Evolutionary conservation across 805 yeast species (phyloP).

Genomic region (Kluyveromyces wickerhamii): DNA sequence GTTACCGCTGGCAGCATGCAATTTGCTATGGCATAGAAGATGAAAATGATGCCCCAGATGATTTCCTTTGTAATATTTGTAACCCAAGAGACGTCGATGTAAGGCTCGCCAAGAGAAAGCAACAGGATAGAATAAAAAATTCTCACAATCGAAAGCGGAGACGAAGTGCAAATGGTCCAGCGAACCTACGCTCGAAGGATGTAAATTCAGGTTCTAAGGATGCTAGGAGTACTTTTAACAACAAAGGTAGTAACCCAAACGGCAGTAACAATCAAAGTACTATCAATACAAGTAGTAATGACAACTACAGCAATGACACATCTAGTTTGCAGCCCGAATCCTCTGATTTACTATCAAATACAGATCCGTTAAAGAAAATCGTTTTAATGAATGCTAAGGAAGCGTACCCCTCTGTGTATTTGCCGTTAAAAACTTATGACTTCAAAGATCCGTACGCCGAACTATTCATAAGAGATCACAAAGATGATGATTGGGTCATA

Average conservation of each 20-base stretch:
- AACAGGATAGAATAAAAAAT: conserved; percentile 23
- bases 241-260: too few relatives aligned
- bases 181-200: conserved; percentile 4
- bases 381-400: conserved; percentile 31
- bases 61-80: conserved; percentile 73
- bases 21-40: conserved; percentile 75
- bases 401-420: conserved; percentile 27
- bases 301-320: not conserved
- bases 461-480: conserved; percentile 46
- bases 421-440: conserved; percentile 30
- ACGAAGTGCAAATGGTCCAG: conserved; percentile 6
- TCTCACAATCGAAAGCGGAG: conserved; percentile 11
- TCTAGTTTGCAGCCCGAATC: not conserved
- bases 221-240: not conserved
- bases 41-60: conserved; percentile 72
- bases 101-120: conserved; percentile 36
- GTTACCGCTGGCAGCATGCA: conserved; percentile 94
- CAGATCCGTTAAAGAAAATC: conserved; percentile 22
- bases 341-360: not conserved
- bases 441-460: conserved; percentile 37
- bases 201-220: conserved; percentile 1
- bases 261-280: conserved; percentile 1
- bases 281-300: not conserved
- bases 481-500: conserved; percentile 33
- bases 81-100: conserved; percentile 44